Evolutionary conservation across 768 basidiomycete genomes (phyloP).

Genomic region (Roridomyces roridus): DNA sequence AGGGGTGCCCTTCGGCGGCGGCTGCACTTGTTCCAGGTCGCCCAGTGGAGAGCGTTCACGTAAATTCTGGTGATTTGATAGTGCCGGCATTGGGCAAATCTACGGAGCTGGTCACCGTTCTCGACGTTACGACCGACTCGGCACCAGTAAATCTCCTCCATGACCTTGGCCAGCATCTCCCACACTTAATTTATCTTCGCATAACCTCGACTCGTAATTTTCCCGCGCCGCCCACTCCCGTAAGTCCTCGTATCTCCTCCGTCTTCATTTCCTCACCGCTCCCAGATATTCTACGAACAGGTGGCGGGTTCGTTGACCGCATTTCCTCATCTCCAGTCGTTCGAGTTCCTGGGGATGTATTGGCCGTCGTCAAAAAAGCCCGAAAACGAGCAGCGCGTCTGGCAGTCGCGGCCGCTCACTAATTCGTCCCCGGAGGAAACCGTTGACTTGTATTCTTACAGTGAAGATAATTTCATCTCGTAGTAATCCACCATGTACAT

Average conservation of each 20-base stretch:
- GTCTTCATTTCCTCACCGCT: slow-evolving; percentile 16
- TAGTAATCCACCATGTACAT: background rate
- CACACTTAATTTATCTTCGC: slow-evolving; percentile 68
- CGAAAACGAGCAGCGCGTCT: slow-evolving; percentile 50
- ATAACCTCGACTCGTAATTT: slow-evolving; percentile 65
- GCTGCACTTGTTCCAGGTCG: slow-evolving; percentile 66
- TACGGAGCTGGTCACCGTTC: slow-evolving; percentile 55
- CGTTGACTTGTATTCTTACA: slow-evolving; percentile 14
- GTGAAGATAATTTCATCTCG: slow-evolving; percentile 18
- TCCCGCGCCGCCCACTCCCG: slow-evolving; percentile 54
- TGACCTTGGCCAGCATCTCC: slow-evolving; percentile 60
- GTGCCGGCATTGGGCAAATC: slow-evolving; percentile 56
- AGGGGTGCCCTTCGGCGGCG: slow-evolving; percentile 64
- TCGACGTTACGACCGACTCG: slow-evolving; percentile 65
- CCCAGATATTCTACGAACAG: slow-evolving; percentile 67
- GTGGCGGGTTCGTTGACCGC: slow-evolving; percentile 63
- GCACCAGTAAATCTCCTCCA: slow-evolving; percentile 64
- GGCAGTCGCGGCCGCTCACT: slow-evolving; percentile 57
- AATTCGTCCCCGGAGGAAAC: slow-evolving; percentile 1
- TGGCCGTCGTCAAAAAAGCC: slow-evolving; percentile 65
- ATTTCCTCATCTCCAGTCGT: slow-evolving; percentile 65
- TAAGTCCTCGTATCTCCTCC: slow-evolving; percentile 42
- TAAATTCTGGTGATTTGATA: slow-evolving; percentile 66
- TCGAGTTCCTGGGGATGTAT: slow-evolving; percentile 79
- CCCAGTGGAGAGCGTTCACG: slow-evolving; percentile 67